Conservation (phyloP, 495 filamentous ascomycete species). For the Neurospora sp. region DNA sequence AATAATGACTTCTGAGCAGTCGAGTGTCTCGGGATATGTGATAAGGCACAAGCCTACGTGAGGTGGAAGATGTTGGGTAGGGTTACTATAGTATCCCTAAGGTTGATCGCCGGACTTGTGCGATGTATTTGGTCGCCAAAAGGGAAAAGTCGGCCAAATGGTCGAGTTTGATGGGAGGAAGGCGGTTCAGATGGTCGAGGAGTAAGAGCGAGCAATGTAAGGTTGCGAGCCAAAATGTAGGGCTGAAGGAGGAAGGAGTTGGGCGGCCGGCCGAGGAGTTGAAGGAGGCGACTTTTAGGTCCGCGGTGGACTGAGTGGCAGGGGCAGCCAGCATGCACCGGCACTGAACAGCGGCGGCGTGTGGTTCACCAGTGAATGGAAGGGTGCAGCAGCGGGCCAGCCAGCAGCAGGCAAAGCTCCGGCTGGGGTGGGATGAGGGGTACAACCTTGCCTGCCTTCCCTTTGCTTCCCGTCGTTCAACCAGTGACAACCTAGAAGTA, state of each 20-base stretch:
- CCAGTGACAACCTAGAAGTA: not conserved
- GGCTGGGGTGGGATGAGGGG: conserved; percentile 13
- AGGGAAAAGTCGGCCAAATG: not conserved
- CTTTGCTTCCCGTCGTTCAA: conserved; percentile 2
- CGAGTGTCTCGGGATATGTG: not conserved
- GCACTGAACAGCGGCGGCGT: not conserved
- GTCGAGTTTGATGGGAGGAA: not conserved
- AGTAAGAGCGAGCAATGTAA: not conserved
- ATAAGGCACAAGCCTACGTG: not conserved
- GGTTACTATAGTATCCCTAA: not conserved
- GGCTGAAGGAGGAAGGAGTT: conserved; percentile 17
- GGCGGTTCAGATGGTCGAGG: not conserved
- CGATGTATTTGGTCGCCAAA: not conserved
- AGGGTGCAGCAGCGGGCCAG: not conserved
- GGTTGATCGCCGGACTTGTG: not conserved
- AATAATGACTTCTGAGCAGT: not conserved
- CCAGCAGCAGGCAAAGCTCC: not conserved
- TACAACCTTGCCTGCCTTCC: conserved; percentile 5
- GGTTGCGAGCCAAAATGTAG: conserved; percentile 6
- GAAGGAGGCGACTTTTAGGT: not conserved
- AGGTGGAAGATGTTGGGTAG: not conserved
- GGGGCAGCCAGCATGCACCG: not conserved
- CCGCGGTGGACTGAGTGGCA: not conserved
- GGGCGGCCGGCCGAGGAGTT: conserved; percentile 13
- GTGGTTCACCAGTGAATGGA: not conserved